phyloP scores from a whole-genome alignment of 2,329 filamentous ascomycete genomes.

The Cladosporium halotolerans region DNA sequence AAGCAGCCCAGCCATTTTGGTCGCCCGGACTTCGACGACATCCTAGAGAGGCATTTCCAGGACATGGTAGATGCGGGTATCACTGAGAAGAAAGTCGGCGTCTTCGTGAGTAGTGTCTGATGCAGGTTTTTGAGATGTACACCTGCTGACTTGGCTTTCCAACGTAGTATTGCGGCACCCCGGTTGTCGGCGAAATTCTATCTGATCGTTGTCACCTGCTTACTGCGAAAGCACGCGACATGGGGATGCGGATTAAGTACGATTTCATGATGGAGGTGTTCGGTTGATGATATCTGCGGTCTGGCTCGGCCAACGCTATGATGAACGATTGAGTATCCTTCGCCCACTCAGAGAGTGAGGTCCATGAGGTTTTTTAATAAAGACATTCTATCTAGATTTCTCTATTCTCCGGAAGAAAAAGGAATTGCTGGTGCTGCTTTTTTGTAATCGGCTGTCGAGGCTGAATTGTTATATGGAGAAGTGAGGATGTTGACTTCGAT shows the following conservation, averaged over 20 bases:
- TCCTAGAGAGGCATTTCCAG: slow-evolving; percentile 50
- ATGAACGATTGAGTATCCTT: too few species aligned
- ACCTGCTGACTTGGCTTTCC: neutral
- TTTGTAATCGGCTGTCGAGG: too few species aligned
- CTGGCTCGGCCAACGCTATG: too few species aligned
- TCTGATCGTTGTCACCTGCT: slow-evolving; percentile 49
- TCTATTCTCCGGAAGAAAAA: too few species aligned
- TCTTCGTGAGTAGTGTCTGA: slow-evolving; percentile 33
- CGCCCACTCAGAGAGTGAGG: too few species aligned
- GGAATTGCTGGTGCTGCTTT: too few species aligned
- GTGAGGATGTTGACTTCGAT: too few species aligned
- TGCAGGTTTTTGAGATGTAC: neutral
- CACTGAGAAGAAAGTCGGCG: slow-evolving; percentile 44
- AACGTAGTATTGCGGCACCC: slow-evolving; percentile 46
- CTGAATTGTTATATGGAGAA: too few species aligned
- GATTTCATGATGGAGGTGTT: slow-evolving; percentile 56
- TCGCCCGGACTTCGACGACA: slow-evolving; percentile 47
- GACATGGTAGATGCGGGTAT: slow-evolving; percentile 41
- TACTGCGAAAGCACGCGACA: slow-evolving; percentile 46
- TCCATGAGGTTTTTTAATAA: too few species aligned
- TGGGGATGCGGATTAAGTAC: slow-evolving; percentile 49
- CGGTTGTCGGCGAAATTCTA: slow-evolving; percentile 50
- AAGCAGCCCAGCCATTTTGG: slow-evolving; percentile 51
- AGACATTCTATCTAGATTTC: too few species aligned
- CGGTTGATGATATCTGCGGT: slow-evolving; percentile 23